Evolutionary conservation across 768 basidiomycete genomes (phyloP).

Genomic region (Boletus sensibilis): DNA sequence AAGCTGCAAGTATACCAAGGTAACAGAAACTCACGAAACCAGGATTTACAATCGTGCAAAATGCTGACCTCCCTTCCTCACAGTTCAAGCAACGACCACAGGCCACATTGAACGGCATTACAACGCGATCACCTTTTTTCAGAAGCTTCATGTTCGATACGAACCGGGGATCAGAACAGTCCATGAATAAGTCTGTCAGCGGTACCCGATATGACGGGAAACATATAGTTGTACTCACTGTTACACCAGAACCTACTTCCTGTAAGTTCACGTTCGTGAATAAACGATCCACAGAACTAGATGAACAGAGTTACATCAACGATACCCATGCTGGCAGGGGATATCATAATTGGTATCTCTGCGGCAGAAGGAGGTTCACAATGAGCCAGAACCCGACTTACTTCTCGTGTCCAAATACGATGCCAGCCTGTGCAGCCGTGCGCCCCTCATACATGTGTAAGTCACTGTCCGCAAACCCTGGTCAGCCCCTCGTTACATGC

Average conservation of each 20-base stretch:
- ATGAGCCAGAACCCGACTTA: background rate
- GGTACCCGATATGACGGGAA: background rate
- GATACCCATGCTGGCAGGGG: background rate
- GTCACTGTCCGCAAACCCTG: background rate
- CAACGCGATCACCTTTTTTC: slow-evolving; percentile 58
- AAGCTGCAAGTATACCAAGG: background rate
- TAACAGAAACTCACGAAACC: background rate
- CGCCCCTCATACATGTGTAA: slow-evolving; percentile 2
- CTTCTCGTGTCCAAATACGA: slow-evolving; percentile 9
- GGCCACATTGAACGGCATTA: slow-evolving; percentile 60
- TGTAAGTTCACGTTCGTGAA: background rate
- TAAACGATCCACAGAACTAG: background rate
- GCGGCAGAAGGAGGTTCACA: background rate
- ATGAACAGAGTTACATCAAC: background rate
- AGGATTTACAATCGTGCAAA: slow-evolving; percentile 58
- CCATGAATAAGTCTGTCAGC: background rate
- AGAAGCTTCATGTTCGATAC: slow-evolving; percentile 36
- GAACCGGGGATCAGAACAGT: background rate
- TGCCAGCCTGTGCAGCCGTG: slow-evolving; percentile 1
- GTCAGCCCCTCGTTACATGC: background rate
- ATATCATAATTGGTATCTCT: background rate
- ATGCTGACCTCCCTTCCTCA: slow-evolving; percentile 51
- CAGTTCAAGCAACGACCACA: slow-evolving; percentile 59
- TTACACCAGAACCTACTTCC: slow-evolving; percentile 3
- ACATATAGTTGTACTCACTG: background rate